Evolutionary conservation across 2,329 filamentous ascomycete species (phyloP), one percentile per base, ranked within the genome.

Genomic region (Dactylellina sp.): DNA sequence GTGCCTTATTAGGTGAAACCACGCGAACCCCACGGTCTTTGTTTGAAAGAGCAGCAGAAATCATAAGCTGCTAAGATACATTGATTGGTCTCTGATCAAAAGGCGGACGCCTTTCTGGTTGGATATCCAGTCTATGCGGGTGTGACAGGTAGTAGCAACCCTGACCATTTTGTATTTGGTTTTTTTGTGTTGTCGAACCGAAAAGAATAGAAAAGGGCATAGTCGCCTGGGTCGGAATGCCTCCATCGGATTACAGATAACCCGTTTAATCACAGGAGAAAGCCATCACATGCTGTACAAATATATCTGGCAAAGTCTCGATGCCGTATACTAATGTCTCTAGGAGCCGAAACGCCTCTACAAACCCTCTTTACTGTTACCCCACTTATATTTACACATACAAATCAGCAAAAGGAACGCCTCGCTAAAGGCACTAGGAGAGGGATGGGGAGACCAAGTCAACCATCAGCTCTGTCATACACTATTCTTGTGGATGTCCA

Each of bases 141-240:
- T 39, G 18, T 20, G 7, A 37, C 37, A 37, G 12, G 7, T 16
- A 16, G 28, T n/a, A n/a, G n/a, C n/a, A n/a, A n/a, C n/a, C n/a
- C n/a, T n/a, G n/a, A n/a, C n/a, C n/a, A n/a, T n/a, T n/a, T n/a
- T n/a, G n/a, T n/a, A n/a, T n/a, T n/a, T n/a, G n/a, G n/a, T n/a
- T n/a, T n/a, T n/a, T 63, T 55, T 72, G 68, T 64, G 68, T 72
- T 72, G 68, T 60, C 44, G 53, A 72, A 44, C 68, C 68, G 68
- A 72, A 55, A 65, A 72, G 22, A 47, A 55, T 42, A 59, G 55
- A 57, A 72, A 53, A 39, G n/a, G 24, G 37, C 37, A 20, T 20
- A 47, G 18, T 42, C 24, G 32, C 22, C 49, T n/a, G n/a, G 24
- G 37, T 7, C 47, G 7, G 44, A 44, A n/a, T 20, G 16, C 2